Evolutionary conservation across 2,329 filamentous ascomycete genomes (phyloP).

Genomic region (Dactylonectria estremocensis): DNA sequence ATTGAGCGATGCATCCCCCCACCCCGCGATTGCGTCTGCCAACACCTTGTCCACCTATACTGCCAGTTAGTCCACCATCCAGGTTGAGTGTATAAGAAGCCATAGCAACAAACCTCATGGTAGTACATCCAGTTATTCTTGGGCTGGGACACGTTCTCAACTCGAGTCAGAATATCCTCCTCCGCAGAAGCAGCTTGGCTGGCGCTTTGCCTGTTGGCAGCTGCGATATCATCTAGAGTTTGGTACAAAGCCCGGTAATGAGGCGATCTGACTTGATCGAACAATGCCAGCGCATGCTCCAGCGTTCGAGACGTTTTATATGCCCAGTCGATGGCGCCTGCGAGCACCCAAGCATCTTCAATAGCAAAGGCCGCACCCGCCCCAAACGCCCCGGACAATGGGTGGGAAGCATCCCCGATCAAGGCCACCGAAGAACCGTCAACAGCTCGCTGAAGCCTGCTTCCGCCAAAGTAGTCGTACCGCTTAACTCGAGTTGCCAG

Average conservation of each 20-base stretch:
- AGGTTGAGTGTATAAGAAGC: no score
- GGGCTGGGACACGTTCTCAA: no score
- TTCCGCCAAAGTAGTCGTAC: slow-evolving; percentile 7
- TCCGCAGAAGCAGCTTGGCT: no score
- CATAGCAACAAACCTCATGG: no score
- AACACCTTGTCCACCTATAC: no score
- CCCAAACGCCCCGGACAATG: slow-evolving; percentile 6
- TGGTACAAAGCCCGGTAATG: slow-evolving; percentile 6
- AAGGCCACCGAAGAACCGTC: neutral
- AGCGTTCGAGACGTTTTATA: no score
- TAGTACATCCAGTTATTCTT: no score
- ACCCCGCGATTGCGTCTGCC: no score
- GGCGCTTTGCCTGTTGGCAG: no score
- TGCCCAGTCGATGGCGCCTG: neutral
- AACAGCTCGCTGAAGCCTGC: neutral
- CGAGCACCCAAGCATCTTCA: slow-evolving; percentile 2
- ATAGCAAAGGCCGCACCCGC: slow-evolving; percentile 10
- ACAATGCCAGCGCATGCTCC: neutral
- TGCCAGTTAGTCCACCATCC: no score
- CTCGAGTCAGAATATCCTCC: no score
- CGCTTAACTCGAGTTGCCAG: neutral
- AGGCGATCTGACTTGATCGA: slow-evolving; percentile 6
- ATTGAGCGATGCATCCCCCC: no score
- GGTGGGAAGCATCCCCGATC: slow-evolving; percentile 34
- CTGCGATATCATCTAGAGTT: slow-evolving; percentile 58